Percentiles rank a stretch among this genome's conserved stretches.
These are phyloP conservation scores for Gaultheria prostrata DNA, from an alignment of 148 eudicot species.

Conservation along the genomic window DNA sequence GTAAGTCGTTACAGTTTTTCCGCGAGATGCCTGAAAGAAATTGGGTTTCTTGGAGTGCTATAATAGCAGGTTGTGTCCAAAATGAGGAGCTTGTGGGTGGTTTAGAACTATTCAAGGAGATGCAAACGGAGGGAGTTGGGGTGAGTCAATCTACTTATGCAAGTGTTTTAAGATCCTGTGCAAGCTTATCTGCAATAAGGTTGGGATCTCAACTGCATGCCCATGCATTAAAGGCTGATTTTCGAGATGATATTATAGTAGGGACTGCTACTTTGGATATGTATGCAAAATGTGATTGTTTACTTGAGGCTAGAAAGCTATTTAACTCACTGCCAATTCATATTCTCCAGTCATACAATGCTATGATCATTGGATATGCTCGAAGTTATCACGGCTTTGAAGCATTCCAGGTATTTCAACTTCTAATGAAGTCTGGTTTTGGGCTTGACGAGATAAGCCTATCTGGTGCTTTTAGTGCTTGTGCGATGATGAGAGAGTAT, in stretches of 20 bases:
- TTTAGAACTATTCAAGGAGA: conserved; percentile 64
- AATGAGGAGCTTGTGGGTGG: conserved; percentile 53
- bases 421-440: conserved; percentile 49
- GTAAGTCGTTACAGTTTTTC: conserved; percentile 57
- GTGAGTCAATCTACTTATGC: conserved; percentile 92
- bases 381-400: conserved; percentile 52
- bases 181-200: conserved; percentile 46
- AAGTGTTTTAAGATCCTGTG: conserved; percentile 82
- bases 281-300: conserved; percentile 74
- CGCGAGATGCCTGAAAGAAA: conserved; percentile 64
- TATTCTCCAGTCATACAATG: conserved; percentile 69
- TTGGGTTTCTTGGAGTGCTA: conserved; percentile 91
- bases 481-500: conserved; percentile 53
- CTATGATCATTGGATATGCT: conserved; percentile 73
- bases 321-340: conserved; percentile 53
- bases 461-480: conserved; percentile 76
- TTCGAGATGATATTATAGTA: conserved; percentile 61
- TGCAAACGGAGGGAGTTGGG: conserved; percentile 73
- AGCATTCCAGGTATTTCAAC: conserved; percentile 54
- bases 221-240: conserved; percentile 69
- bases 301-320: conserved; percentile 59
- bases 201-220: conserved; percentile 84
- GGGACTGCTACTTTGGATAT: conserved; percentile 89
- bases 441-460: conserved; percentile 74
- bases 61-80: conserved; percentile 79